These are phyloP conservation scores for Powellomyces hirtus DNA, from an alignment of 192 early-diverging fungal species.

Conservation along the genomic window DNA sequence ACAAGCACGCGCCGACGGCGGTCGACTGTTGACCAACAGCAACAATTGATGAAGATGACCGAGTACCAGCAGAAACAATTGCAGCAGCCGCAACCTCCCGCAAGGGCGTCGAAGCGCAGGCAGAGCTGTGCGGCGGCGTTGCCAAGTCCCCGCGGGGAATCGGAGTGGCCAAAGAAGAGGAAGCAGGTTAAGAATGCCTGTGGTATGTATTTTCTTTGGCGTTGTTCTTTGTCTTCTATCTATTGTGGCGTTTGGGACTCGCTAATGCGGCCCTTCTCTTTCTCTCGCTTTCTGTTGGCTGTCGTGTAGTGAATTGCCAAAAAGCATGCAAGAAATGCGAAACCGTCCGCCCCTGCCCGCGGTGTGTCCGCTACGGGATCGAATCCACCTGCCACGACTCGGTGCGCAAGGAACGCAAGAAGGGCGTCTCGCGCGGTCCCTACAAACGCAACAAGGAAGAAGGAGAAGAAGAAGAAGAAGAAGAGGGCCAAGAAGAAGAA, in stretches of 20 bases:
- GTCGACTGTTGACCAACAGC: background rate
- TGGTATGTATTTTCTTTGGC: slow-evolving; percentile 46
- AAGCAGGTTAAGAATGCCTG: slow-evolving; percentile 90
- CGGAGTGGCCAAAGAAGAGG: slow-evolving; percentile 53
- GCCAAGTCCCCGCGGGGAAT: background rate
- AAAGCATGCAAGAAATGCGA: slow-evolving; percentile 92
- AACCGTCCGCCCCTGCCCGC: slow-evolving; percentile 71
- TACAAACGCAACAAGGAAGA: slow-evolving; percentile 66
- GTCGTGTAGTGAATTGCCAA: slow-evolving; percentile 68
- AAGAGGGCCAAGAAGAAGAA: background rate
- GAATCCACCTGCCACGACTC: slow-evolving; percentile 72
- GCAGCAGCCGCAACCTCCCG: background rate
- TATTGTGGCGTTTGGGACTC: too few relatives aligned
- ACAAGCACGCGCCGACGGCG: background rate
- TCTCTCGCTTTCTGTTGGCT: too few relatives aligned
- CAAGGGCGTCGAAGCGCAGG: background rate
- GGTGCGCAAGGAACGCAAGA: slow-evolving; percentile 75
- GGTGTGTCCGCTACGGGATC: slow-evolving; percentile 76
- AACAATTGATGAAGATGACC: background rate
- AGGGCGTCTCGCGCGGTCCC: slow-evolving; percentile 81
- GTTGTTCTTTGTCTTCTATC: too few relatives aligned
- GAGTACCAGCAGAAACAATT: background rate
- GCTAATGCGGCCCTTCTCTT: too few relatives aligned
- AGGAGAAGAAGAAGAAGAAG: background rate
- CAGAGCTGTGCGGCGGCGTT: background rate